Evolutionary conservation across 202 grass and related monocot genomes (phyloP), one percentile per base, ranked within the genome.

Genomic region (Elaeis oleifera): DNA sequence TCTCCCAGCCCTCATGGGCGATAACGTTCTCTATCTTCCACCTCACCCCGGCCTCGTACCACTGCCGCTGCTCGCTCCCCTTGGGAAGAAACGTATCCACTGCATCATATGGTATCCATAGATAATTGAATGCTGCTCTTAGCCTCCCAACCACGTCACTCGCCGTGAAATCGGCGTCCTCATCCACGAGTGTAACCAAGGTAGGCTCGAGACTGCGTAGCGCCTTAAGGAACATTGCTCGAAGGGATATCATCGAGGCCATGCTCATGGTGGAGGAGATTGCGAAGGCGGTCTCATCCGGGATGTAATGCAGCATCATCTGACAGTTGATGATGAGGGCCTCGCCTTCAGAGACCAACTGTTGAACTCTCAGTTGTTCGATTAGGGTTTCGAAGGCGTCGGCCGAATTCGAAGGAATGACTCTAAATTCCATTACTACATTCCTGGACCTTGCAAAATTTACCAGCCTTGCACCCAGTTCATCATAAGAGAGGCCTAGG

Each of bases 1-100:
- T 51, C 18, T 89, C 79, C 25, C 83, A 39, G 1, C 94, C 94
- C 62, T 99, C 94, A 67, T 78, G 75, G 49, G 94, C 88, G 62
- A 99, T 75, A 60, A 99, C 85, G 79, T 99, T 94, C 72, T 94
- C 94, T 19, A 94, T 87, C 82, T 89, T 92, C 88, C 94, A 99
- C 21, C 85, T 71, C 49, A 99, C 63, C 68, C 84, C 94, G 16
- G 84, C 85, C 80, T 99, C 88, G 59, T 89, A 99, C 88, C 88
- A 94, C 69, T 76, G 79, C 61, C 88, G 73, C 79, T 84, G 94
- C 78, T 94, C 83, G 61, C 88, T 94, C 16, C 88, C 94, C 65
- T 85, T 86, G 54, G 78, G 68, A 61, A 94, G 75, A 83, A 92
- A 99, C 60, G 94, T 94, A 76, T 99, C 94, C 24, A 89, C 80